phyloP scores from a whole-genome alignment of 441 rosid species.

The Populus tomentosa region DNA sequence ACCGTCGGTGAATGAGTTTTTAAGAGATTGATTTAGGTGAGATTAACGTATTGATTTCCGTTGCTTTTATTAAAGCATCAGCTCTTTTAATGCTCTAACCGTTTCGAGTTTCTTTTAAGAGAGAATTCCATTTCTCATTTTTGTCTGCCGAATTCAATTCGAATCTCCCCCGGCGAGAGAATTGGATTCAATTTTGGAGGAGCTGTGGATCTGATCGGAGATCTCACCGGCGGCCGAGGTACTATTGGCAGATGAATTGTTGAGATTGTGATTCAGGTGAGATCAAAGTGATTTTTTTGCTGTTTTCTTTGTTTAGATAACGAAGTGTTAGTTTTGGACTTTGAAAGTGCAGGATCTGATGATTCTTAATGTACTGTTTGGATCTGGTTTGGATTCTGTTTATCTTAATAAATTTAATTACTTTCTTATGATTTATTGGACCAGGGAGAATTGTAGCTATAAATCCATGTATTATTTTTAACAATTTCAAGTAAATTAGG shows the following conservation, averaged over 20 bases:
- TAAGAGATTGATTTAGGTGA: background rate
- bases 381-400: conserved; percentile 20
- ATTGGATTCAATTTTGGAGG: conserved; percentile 16
- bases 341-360: conserved; percentile 25
- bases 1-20: background rate
- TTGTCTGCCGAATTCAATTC: background rate
- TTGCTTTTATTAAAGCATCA: too few relatives aligned
- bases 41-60: background rate
- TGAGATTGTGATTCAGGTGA: background rate
- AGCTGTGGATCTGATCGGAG: conserved; percentile 31
- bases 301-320: background rate
- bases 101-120: background rate
- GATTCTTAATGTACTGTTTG: conserved; percentile 1
- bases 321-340: background rate
- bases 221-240: background rate
- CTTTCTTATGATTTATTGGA: background rate
- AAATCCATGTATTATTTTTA: background rate
- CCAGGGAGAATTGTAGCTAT: background rate
- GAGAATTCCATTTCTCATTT: conserved; percentile 14
- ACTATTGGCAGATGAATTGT: background rate
- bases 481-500: background rate
- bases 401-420: background rate
- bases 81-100: background rate
- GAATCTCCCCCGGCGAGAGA: background rate
- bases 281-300: conserved; percentile 1